These are phyloP conservation scores for Scheffersomyces quercinus DNA, from an alignment of 1,139 yeast species.

Conservation along the genomic window DNA sequence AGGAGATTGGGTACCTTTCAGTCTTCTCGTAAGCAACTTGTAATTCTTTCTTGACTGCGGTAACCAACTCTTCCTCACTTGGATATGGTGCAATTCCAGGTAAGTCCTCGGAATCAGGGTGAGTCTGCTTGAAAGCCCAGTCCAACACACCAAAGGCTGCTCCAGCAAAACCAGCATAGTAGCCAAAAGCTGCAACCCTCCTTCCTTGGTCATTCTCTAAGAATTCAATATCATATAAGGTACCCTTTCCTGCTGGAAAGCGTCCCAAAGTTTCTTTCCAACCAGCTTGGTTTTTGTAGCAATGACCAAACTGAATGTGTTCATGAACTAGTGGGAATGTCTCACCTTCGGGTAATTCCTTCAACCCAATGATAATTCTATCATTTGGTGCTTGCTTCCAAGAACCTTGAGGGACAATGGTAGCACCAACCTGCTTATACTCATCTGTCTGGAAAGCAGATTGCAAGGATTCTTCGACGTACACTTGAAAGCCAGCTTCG, in stretches of 20 bases:
- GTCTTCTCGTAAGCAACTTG: slow-evolving; percentile 10
- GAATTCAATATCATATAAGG: slow-evolving; percentile 19
- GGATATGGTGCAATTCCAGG: slow-evolving; percentile 17
- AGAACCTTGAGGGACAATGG: slow-evolving; percentile 17
- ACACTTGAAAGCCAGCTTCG: slow-evolving; percentile 17
- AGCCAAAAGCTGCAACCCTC: slow-evolving; percentile 19
- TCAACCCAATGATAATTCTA: slow-evolving; percentile 16
- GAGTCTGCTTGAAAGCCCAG: slow-evolving; percentile 20
- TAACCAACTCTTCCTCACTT: slow-evolving; percentile 15
- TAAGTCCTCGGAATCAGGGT: slow-evolving; percentile 13
- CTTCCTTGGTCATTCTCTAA: slow-evolving; percentile 19
- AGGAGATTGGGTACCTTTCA: slow-evolving; percentile 13
- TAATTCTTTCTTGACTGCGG: no score
- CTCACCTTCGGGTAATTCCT: slow-evolving; percentile 18
- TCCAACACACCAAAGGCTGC: slow-evolving; percentile 19
- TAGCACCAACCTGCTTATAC: slow-evolving; percentile 16
- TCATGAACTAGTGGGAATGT: slow-evolving; percentile 17
- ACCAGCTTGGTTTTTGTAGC: slow-evolving; percentile 20
- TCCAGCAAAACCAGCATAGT: slow-evolving; percentile 20
- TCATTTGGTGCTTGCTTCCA: slow-evolving; percentile 18
- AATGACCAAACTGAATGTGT: slow-evolving; percentile 20
- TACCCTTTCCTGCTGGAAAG: slow-evolving; percentile 19
- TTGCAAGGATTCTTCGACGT: slow-evolving; percentile 16
- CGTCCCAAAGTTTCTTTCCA: slow-evolving; percentile 18
- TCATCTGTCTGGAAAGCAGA: slow-evolving; percentile 14